These are phyloP conservation scores for Zychaea mexicana DNA, from an alignment of 371 early-diverging fungal genomes.

Conservation along the genomic window DNA sequence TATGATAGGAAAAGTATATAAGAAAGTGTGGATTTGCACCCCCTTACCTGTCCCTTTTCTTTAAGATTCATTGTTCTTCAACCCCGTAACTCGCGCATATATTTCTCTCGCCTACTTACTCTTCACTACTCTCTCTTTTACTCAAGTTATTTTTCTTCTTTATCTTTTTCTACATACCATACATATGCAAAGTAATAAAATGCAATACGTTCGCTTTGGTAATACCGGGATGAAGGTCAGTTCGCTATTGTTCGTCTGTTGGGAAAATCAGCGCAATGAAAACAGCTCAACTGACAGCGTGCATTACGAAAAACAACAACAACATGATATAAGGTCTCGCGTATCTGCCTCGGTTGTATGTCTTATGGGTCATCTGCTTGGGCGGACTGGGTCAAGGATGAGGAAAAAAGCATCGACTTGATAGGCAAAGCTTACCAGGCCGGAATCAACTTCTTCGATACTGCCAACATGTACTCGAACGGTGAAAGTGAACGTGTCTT, in stretches of 20 bases:
- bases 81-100: not conserved
- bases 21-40: too few relatives aligned
- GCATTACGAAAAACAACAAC: too few relatives aligned
- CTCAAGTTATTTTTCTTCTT: not conserved
- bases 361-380: slow-evolving; percentile 32
- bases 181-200: not conserved
- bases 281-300: too few relatives aligned
- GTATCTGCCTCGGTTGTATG: slow-evolving; percentile 51
- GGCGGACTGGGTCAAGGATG: slow-evolving; percentile 40
- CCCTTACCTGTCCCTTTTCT: slow-evolving; percentile 1
- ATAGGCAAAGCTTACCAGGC: slow-evolving; percentile 49
- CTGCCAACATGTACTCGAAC: slow-evolving; percentile 32
- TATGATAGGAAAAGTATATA: too few relatives aligned
- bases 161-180: not conserved
- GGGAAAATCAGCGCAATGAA: not conserved
- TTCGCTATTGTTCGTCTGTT: too few relatives aligned
- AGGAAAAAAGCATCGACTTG: slow-evolving; percentile 37
- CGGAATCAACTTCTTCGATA: slow-evolving; percentile 53
- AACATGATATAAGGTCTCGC: slow-evolving; percentile 1
- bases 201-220: slow-evolving; percentile 27
- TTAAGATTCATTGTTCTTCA: not conserved
- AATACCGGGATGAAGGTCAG: slow-evolving; percentile 18
- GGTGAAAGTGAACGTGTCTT: slow-evolving; percentile 43
- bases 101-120: not conserved
- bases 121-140: slow-evolving; percentile 2